phyloP scores from a whole-genome alignment of 345 rosid species.

The Xanthoceras sorbifolium region DNA sequence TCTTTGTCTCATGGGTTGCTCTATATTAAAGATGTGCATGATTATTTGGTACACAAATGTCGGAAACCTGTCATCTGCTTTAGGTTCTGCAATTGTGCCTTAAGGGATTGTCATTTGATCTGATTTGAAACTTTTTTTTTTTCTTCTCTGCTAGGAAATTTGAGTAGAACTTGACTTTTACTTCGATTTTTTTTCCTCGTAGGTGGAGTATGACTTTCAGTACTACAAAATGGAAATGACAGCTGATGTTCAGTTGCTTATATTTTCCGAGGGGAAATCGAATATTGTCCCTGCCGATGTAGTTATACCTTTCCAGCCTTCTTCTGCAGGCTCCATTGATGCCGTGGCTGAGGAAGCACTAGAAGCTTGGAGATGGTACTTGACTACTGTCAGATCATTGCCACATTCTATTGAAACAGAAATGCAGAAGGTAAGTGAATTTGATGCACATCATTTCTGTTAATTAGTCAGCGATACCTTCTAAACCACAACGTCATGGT shows the following conservation, averaged over 20 bases:
- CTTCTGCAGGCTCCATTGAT: slow-evolving; percentile 39
- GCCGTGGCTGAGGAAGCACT: slow-evolving; percentile 44
- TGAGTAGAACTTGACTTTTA: no score
- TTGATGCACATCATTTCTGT: not conserved
- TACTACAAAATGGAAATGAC: slow-evolving; percentile 88
- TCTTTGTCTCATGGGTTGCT: not conserved
- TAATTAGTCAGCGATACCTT: not conserved
- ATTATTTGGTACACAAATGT: not conserved
- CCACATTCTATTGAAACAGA: slow-evolving; percentile 71
- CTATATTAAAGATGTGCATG: not conserved
- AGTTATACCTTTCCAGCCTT: slow-evolving; percentile 78
- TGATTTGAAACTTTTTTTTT: not conserved
- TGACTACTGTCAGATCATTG: slow-evolving; percentile 70
- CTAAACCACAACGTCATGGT: not conserved
- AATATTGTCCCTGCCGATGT: slow-evolving; percentile 84
- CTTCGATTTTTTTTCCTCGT: no score
- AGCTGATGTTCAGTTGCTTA: slow-evolving; percentile 75
- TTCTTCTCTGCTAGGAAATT: slow-evolving; percentile 35
- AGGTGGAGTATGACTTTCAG: slow-evolving; percentile 89
- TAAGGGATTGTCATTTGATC: no score
- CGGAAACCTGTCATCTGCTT: not conserved
- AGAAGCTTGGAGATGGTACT: slow-evolving; percentile 89
- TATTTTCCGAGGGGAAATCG: slow-evolving; percentile 83
- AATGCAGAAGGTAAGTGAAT: slow-evolving; percentile 65
- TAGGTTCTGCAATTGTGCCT: not conserved